These are phyloP conservation scores for Aspergillus sp. DNA, from an alignment of 2,329 filamentous ascomycete species.

Conservation along the genomic window DNA sequence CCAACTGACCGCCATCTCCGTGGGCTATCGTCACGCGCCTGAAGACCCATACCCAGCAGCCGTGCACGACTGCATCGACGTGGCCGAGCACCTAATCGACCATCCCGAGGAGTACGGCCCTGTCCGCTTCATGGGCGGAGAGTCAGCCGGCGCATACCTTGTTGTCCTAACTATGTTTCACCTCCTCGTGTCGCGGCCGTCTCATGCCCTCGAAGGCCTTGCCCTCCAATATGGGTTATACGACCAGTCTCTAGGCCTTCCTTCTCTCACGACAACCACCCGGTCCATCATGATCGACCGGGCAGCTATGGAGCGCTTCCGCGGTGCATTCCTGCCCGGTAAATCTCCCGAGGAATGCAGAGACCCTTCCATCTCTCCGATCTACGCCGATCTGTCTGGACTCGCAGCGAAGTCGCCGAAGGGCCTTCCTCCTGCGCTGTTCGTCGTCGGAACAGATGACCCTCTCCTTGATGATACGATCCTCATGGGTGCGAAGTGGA, in stretches of 20 bases:
- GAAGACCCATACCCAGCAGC: conserved; percentile 58
- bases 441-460: conserved; percentile 57
- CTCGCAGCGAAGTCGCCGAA: background rate
- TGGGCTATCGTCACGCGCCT: conserved; percentile 61
- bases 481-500: conserved; percentile 57
- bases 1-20: conserved; percentile 52
- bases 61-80: conserved; percentile 1
- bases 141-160: conserved; percentile 8
- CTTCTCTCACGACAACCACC: background rate
- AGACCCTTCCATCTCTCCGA: background rate
- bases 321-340: background rate
- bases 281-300: conserved; percentile 1
- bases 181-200: background rate
- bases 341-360: background rate
- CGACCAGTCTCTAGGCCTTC: conserved; percentile 1
- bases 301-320: background rate
- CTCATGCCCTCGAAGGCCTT: background rate
- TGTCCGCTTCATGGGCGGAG: conserved; percentile 5
- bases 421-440: conserved; percentile 34
- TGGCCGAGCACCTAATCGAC: conserved; percentile 7
- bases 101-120: background rate
- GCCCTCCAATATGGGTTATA: conserved; percentile 1
- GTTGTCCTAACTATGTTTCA: background rate
- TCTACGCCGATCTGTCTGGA: background rate
- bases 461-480: conserved; percentile 53